Base-by-base conservation (phyloP, 2,329 filamentous ascomycete genomes). In the Beauveria rudraprayagi region DNA sequence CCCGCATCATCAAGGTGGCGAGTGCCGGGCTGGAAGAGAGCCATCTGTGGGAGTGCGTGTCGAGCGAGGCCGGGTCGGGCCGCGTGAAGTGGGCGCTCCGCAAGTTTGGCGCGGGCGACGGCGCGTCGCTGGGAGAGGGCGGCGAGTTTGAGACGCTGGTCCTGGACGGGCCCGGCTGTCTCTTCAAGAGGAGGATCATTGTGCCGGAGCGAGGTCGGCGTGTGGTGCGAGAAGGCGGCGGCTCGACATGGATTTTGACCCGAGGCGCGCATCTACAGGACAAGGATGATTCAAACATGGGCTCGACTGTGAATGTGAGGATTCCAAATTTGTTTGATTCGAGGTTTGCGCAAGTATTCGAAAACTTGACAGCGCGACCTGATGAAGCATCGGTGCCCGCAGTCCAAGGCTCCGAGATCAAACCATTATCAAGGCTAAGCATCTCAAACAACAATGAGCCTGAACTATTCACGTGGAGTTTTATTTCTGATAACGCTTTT, bases 121-220 rank as follows among this genome's bases (percentile, higher is more conserved):
- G 90, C 0, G 89, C 90, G 9, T 84, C 92, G 10, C 76, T 97
- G 19, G 94, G 94, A 1, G 94, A 97, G 72, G 94, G 94, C 6
- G 94, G 94, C 3, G 94, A 97, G 77, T 97, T 95, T 73, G 94
- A 97, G 80, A 97, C 92, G 34, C 77, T 97, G 57, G 91, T 94
- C 50, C 70, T 97, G 41, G 85, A 92, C 73, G 94, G 93, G 11
- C 93, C 93, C 9, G 68, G 70, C 0, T 76, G 77, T 55, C 72
- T 97, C 63, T 97, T 94, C 81, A 88, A 83, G 74, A 83, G 80
- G 65, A 83, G 80, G 56, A 88, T 97, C 64, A 76, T 79, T 47
- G 77, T 97, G 37, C 76, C 75, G 0, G 80, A 83, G 2, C 72
- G 73, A 4, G 80, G 81, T 62, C 80, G 76, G 61, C 75, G 75